Base-by-base conservation (phyloP, 352 stramenopile species). In the Globisporangium mamillatum region DNA sequence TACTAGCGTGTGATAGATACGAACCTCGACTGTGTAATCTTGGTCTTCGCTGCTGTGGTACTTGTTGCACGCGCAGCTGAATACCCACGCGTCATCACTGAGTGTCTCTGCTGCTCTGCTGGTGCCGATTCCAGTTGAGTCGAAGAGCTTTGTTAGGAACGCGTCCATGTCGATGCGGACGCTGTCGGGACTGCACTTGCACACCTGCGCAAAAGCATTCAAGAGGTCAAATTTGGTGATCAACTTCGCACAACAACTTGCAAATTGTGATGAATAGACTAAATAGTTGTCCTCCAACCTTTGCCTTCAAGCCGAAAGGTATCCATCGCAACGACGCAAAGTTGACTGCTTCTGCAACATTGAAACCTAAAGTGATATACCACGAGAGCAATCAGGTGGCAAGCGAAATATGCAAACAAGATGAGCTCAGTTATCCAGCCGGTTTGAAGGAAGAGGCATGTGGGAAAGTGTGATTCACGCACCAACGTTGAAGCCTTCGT, bases 321-420 rank as follows among this genome's bases (percentile, higher is more conserved):
- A 97, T 84, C 91, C 91, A 97, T 54, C 89, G 77, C 24, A 95
- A 62, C 9, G 90, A 90, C 2, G 84, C 91, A 79, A 97, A 97
- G 69, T 97, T 97, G 20, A 94, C 91, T 4, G 89, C 89, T 68
- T 97, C 91, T 4, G 91, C 91, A 62, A 97, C 90, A 69, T 97
- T 97, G 59, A 97, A 97, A 22, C 87, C 87, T 94, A 56, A n/a
- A 46, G 8, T 46, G 24, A 22, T 12, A 24, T 25, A 25, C 4
- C 8, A 24, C 10, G 2, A 57, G 6, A 46, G 6, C n/a, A 36
- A 6, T 18, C 41, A 44, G 3, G 4, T 29, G 4, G 38, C 22
- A 7, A 60, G 18, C 16, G 10, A 18, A 8, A 50, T 46, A 50
- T 50, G 14, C 16, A 20, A n/a, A 10, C 41, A 50, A 50, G 5